Percentiles rank a stretch among this genome's conserved stretches.
Conservation (phyloP, 108 stramenopile genomes). For the Cyclotella atomus region DNA sequence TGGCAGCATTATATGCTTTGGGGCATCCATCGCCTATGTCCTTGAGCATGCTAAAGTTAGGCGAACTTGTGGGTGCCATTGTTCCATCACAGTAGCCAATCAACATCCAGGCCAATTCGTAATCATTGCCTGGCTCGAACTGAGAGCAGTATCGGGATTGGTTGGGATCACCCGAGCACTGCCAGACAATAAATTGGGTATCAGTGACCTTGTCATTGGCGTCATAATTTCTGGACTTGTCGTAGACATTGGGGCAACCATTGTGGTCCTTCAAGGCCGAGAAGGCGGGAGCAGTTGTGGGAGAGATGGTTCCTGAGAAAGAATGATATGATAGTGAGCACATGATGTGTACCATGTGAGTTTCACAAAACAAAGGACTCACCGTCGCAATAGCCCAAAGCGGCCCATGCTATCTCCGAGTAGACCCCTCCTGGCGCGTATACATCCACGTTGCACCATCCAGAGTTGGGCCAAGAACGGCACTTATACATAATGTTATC, state of each 20-base stretch:
- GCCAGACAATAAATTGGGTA: conserved; percentile 6
- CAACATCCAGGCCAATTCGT: background rate
- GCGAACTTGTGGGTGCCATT: background rate
- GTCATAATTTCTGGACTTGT: background rate
- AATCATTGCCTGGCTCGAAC: background rate
- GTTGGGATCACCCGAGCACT: conserved; percentile 2
- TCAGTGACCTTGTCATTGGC: conserved; percentile 9
- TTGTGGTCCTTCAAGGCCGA: background rate
- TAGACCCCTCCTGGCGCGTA: conserved; percentile 1
- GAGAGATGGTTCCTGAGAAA: conserved; percentile 17
- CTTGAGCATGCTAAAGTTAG: background rate
- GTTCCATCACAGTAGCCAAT: conserved; percentile 11
- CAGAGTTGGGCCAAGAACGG: background rate
- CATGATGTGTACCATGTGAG: background rate
- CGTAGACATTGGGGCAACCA: conserved; percentile 20
- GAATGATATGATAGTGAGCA: background rate
- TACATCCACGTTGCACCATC: background rate
- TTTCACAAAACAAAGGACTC: background rate
- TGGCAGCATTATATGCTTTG: background rate
- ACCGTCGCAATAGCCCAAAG: conserved; percentile 2
- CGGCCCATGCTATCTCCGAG: background rate
- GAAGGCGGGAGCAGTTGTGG: conserved; percentile 7
- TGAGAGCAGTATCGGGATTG: conserved; percentile 5
- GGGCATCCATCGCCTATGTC: conserved; percentile 13
- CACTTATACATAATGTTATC: background rate